Conservation (phyloP, 2,329 filamentous ascomycete genomes). For the Hymenoscyphus fraxineus region DNA sequence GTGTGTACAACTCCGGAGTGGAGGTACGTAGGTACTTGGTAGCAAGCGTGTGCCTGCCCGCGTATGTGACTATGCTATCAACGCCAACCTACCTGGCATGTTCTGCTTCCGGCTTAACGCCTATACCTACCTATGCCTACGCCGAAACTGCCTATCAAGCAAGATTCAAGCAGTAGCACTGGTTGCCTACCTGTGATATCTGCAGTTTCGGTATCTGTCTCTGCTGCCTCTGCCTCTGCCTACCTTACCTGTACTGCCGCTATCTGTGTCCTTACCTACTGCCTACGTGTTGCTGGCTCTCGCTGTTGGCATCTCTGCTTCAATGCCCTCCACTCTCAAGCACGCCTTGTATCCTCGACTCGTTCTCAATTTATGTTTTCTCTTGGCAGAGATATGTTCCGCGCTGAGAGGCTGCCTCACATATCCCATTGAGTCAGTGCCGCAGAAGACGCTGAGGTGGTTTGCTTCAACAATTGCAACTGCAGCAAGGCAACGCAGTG, state of each 20-base stretch:
- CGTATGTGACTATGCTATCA: too few relatives aligned
- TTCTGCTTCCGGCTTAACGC: neutral
- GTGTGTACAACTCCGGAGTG: neutral
- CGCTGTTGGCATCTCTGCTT: neutral
- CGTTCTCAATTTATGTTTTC: neutral
- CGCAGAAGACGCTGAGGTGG: neutral
- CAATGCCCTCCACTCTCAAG: neutral
- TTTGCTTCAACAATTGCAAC: conserved; percentile 4
- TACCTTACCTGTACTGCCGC: conserved; percentile 2
- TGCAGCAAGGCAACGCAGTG: neutral
- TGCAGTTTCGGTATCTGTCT: too few relatives aligned
- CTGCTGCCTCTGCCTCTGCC: neutral
- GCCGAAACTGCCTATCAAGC: too few relatives aligned
- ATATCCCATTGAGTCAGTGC: neutral
- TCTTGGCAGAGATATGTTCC: conserved; percentile 1
- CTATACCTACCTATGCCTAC: neutral
- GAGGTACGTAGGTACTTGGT: neutral
- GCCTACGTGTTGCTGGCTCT: conserved; percentile 4
- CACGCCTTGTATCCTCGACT: neutral
- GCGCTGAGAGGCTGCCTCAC: neutral
- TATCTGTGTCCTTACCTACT: neutral
- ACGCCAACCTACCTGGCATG: neutral
- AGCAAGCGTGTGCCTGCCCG: neutral
- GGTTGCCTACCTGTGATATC: too few relatives aligned
- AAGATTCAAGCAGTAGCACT: too few relatives aligned